Conservation (phyloP, 129 eudicot species). For the Lactuca sativa region DNA sequence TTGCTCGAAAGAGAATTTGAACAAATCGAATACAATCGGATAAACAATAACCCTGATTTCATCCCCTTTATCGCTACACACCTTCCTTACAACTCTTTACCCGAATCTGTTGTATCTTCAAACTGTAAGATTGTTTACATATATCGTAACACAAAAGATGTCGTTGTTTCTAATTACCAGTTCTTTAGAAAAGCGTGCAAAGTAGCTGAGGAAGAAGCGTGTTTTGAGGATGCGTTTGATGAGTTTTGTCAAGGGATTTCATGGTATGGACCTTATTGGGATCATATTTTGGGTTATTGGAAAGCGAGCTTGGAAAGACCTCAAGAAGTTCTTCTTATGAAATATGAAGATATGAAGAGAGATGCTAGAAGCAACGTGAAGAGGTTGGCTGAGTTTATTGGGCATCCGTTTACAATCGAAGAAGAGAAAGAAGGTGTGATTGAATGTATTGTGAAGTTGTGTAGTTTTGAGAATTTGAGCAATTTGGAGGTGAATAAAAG, state of each 20-base stretch:
- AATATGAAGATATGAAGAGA: constrained; percentile 26
- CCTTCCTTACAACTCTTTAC: constrained; percentile 31
- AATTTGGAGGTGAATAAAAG: constrained; percentile 18
- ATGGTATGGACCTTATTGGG: constrained; percentile 15
- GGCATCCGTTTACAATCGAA: constrained; percentile 11
- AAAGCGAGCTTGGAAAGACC: constrained; percentile 9
- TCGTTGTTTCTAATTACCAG: constrained; percentile 10
- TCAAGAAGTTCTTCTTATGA: constrained; percentile 11
- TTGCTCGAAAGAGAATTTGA: constrained; percentile 3
- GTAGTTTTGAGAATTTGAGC: constrained; percentile 20
- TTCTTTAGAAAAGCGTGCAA: neutral
- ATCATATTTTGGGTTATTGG: constrained; percentile 26
- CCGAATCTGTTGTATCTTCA: constrained; percentile 18
- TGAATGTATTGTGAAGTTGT: neutral
- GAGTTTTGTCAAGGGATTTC: constrained; percentile 15
- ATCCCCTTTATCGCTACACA: constrained; percentile 34
- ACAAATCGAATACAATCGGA: neutral
- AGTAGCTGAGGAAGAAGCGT: neutral
- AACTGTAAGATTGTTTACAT: constrained; percentile 39
- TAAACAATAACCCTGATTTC: neutral
- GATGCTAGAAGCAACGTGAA: neutral
- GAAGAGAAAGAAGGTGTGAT: constrained; percentile 18
- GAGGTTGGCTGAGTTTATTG: constrained; percentile 19
- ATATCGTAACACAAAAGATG: constrained; percentile 41
- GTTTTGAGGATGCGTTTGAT: constrained; percentile 2